Evolutionary conservation across 129 eudicot genomes (phyloP).

Genomic region (Ambrosia artemisiifolia): DNA sequence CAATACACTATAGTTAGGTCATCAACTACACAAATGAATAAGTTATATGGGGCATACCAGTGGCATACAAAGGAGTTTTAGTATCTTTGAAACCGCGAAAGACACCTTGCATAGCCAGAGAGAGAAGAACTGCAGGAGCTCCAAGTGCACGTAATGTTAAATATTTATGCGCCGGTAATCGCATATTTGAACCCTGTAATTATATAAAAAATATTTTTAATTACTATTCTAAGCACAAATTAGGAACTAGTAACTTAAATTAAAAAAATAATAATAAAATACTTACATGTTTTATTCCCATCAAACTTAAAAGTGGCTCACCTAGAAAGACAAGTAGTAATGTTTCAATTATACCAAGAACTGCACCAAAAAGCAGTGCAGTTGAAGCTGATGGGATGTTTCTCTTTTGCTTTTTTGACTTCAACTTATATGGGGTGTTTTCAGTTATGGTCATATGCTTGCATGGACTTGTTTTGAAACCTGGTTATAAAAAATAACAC

Average conservation of each 20-base stretch:
- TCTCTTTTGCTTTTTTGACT: constrained; percentile 32
- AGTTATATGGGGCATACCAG: constrained; percentile 37
- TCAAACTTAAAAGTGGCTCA: constrained; percentile 49
- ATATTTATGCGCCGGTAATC: constrained; percentile 59
- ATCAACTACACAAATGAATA: background rate
- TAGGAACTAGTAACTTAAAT: background rate
- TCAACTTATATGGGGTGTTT: constrained; percentile 4
- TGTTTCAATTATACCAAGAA: constrained; percentile 72
- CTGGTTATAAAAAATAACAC: constrained; percentile 9
- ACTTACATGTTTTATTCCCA: constrained; percentile 76
- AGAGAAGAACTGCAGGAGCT: constrained; percentile 92
- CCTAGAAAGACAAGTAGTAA: constrained; percentile 53
- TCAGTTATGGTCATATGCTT: constrained; percentile 14
- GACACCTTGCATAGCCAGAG: constrained; percentile 95
- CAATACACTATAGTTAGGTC: background rate
- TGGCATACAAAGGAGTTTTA: constrained; percentile 84
- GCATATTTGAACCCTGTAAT: constrained; percentile 68
- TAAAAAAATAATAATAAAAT: background rate
- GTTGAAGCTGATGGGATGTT: constrained; percentile 83
- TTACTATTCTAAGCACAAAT: background rate
- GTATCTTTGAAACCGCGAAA: constrained; percentile 96
- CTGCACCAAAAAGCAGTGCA: constrained; percentile 57
- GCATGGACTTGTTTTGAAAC: constrained; percentile 17
- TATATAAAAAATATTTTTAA: background rate
- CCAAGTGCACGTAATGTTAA: constrained; percentile 74